Percentiles rank a stretch among this genome's conserved stretches.
These are phyloP conservation scores for Aspergillus sergii DNA, from an alignment of 2,329 filamentous ascomycete species.

Conservation along the genomic window DNA sequence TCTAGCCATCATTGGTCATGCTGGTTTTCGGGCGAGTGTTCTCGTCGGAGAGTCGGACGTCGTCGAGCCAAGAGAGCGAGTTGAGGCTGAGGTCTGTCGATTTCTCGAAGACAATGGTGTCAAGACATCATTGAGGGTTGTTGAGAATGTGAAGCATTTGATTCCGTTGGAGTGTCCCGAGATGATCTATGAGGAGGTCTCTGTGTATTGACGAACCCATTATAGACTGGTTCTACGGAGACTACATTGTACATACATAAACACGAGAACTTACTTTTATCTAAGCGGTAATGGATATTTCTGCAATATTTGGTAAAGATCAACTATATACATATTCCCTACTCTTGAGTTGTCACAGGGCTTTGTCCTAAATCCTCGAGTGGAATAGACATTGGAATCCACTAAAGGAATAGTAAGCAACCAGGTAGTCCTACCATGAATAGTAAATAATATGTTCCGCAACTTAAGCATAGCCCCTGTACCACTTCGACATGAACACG, in stretches of 20 bases:
- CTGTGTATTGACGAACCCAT: no score
- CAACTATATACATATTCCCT: no score
- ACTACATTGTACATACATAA: not conserved
- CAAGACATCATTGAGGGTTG: conserved; percentile 10
- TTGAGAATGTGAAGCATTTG: conserved; percentile 23
- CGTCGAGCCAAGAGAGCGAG: conserved; percentile 35
- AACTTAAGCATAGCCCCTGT: no score
- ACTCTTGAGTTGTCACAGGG: no score
- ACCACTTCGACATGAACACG: no score
- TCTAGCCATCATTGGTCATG: not conserved
- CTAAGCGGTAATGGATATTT: no score
- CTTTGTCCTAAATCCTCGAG: no score
- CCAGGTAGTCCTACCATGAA: accelerated
- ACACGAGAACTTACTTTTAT: no score
- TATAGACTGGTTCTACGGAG: not conserved
- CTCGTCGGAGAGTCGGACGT: conserved; percentile 37
- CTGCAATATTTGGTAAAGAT: no score
- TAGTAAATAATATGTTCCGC: no score
- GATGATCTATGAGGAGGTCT: conserved; percentile 14
- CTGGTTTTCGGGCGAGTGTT: conserved; percentile 24
- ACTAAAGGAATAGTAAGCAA: no score
- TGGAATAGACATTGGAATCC: no score
- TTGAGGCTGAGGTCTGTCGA: conserved; percentile 27
- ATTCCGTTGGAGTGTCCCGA: conserved; percentile 27
- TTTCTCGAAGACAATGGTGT: conserved; percentile 17